Conservation (phyloP, 78 protist species). For the Dictyostelium discoideum region DNA sequence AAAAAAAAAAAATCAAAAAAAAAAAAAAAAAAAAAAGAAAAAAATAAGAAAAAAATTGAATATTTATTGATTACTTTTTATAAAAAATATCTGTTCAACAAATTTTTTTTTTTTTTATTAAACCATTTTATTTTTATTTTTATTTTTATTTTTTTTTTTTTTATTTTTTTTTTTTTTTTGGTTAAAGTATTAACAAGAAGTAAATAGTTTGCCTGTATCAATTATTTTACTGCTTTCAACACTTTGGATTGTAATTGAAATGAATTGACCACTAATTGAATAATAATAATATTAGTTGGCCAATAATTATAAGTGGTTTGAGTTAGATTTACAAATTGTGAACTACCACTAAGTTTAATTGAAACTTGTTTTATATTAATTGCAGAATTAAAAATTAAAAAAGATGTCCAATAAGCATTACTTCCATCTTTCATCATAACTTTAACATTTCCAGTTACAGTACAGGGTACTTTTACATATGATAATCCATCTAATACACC, state of each 20-base stretch:
- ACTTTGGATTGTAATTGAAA: not conserved
- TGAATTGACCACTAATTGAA: not conserved
- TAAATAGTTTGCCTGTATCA: too few relatives aligned
- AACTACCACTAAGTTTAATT: not conserved
- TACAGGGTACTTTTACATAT: constrained; percentile 29
- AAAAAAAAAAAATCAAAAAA: too few relatives aligned
- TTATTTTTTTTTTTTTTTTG: too few relatives aligned
- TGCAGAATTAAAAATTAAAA: not conserved
- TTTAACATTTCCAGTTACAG: not conserved
- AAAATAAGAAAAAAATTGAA: too few relatives aligned
- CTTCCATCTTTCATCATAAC: constrained; percentile 40
- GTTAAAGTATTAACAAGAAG: too few relatives aligned
- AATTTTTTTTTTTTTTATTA: too few relatives aligned
- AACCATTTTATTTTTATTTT: too few relatives aligned
- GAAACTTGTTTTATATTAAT: not conserved
- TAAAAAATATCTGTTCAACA: too few relatives aligned
- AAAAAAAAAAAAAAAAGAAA: too few relatives aligned
- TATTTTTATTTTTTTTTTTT: too few relatives aligned
- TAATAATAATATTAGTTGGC: not conserved
- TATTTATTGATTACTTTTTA: too few relatives aligned
- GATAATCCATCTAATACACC: not conserved
- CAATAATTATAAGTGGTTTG: constrained; percentile 30
- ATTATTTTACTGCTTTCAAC: not conserved
- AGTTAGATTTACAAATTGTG: not conserved
- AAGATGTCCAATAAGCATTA: constrained; percentile 1